phyloP scores from a whole-genome alignment of 1,284 basidiomycete species.

The Puccinia coronata region DNA sequence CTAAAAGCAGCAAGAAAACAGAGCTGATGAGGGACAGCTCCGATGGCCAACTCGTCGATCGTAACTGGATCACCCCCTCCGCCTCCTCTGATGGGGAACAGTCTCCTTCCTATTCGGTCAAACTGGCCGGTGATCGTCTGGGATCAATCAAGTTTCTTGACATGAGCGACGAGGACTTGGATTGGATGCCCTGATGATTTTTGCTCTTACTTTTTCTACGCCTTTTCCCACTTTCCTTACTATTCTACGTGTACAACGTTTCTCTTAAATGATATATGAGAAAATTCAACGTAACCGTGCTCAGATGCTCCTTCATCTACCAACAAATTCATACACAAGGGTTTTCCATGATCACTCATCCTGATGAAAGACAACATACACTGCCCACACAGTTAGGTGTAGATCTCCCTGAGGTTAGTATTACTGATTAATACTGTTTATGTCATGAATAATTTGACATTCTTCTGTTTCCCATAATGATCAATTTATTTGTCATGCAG shows the following conservation, averaged over 20 bases:
- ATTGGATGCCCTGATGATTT: constrained; percentile 42
- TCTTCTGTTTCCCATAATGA: too few species aligned
- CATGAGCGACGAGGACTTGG: constrained; percentile 40
- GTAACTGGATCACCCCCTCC: constrained; percentile 31
- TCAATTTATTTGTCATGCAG: too few species aligned
- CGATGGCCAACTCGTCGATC: constrained; percentile 23
- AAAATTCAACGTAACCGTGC: too few species aligned
- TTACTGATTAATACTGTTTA: too few species aligned
- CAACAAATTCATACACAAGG: too few species aligned
- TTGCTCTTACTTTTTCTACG: not conserved
- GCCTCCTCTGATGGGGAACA: not conserved
- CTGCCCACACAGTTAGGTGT: too few species aligned
- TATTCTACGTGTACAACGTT: not conserved
- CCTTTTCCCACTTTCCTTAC: not conserved
- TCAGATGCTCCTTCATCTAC: too few species aligned
- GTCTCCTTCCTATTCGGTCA: constrained; percentile 3
- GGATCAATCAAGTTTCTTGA: not conserved
- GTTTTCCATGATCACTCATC: too few species aligned
- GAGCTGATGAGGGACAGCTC: constrained; percentile 12
- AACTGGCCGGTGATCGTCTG: constrained; percentile 21
- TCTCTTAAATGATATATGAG: not conserved
- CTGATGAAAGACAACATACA: too few species aligned
- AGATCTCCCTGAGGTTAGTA: too few species aligned
- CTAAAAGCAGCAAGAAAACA: not conserved
- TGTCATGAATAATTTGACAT: too few species aligned